phyloP scores from a whole-genome alignment of 2,329 filamentous ascomycete species.

The Triangularia setosa region DNA sequence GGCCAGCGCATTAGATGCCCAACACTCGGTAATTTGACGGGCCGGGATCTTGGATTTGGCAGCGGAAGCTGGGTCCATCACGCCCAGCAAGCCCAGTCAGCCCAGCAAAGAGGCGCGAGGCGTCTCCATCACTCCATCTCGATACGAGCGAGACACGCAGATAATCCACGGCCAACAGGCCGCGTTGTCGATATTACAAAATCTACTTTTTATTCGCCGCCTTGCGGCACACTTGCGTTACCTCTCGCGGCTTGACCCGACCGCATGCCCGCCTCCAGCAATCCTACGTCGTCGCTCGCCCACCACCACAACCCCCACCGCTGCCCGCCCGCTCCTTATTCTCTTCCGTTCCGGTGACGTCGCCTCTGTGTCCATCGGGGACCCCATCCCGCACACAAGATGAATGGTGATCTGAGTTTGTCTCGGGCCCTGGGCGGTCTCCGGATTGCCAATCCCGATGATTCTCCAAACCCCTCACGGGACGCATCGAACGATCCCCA shows the following conservation, averaged over 20 bases:
- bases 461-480: slow-evolving; percentile 39
- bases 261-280: slow-evolving; percentile 17
- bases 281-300: slow-evolving; percentile 10
- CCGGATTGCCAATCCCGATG: slow-evolving; percentile 94
- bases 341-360: slow-evolving; percentile 8
- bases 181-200: neutral
- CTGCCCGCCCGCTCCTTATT: neutral
- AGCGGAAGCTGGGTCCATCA: slow-evolving; percentile 9
- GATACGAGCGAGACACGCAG: slow-evolving; percentile 13
- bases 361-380: slow-evolving; percentile 8
- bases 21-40: slow-evolving; percentile 18
- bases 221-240: slow-evolving; percentile 1
- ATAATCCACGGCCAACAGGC: slow-evolving; percentile 1
- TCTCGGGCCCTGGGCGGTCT: slow-evolving; percentile 89
- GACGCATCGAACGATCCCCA: slow-evolving; percentile 33
- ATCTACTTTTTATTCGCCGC: slow-evolving; percentile 5
- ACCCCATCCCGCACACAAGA: slow-evolving; percentile 38
- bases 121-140: slow-evolving; percentile 8
- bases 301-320: neutral
- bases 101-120: neutral
- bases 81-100: neutral
- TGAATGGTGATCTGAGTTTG: slow-evolving; percentile 91
- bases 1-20: neutral
- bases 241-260: slow-evolving; percentile 3
- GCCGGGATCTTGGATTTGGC: slow-evolving; percentile 7